Percentiles rank a stretch among this genome's conserved stretches.
phyloP scores from a whole-genome alignment of 164 flowering plant species.

The Akebia trifoliata region DNA sequence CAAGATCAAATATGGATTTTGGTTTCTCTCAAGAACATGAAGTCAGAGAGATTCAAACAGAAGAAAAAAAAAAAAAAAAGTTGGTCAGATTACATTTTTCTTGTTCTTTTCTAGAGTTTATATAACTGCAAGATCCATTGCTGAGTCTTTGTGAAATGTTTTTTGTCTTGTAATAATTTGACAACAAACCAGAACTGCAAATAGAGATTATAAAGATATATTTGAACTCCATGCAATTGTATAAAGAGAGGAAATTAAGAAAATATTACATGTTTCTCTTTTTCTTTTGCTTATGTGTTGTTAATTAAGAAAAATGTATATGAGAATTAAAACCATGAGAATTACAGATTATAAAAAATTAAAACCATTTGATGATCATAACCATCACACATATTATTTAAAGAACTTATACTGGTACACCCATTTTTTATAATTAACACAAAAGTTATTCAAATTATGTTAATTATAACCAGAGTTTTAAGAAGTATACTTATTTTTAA shows the following conservation, averaged over 20 bases:
- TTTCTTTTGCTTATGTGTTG: neutral
- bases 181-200: conserved; percentile 9
- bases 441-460: too few relatives aligned
- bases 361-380: too few relatives aligned
- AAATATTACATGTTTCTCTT: conserved; percentile 1
- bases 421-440: too few relatives aligned
- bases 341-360: too few relatives aligned
- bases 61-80: neutral
- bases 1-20: conserved; percentile 4
- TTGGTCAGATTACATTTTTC: conserved; percentile 3
- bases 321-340: neutral
- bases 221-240: conserved; percentile 16
- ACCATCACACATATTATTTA: too few relatives aligned
- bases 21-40: neutral
- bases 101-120: conserved; percentile 6
- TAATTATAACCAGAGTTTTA: too few relatives aligned
- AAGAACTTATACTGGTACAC: too few relatives aligned
- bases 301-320: neutral
- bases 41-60: neutral
- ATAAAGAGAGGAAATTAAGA: conserved; percentile 1
- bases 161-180: conserved; percentile 13
- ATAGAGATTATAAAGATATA: conserved; percentile 8
- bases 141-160: conserved; percentile 10
- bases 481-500: too few relatives aligned
- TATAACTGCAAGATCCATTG: conserved; percentile 7